Percentiles rank a stretch among this genome's conserved stretches.
These are phyloP conservation scores for Lasiosphaeris hirsuta DNA, from an alignment of 495 filamentous ascomycete genomes.

Conservation along the genomic window DNA sequence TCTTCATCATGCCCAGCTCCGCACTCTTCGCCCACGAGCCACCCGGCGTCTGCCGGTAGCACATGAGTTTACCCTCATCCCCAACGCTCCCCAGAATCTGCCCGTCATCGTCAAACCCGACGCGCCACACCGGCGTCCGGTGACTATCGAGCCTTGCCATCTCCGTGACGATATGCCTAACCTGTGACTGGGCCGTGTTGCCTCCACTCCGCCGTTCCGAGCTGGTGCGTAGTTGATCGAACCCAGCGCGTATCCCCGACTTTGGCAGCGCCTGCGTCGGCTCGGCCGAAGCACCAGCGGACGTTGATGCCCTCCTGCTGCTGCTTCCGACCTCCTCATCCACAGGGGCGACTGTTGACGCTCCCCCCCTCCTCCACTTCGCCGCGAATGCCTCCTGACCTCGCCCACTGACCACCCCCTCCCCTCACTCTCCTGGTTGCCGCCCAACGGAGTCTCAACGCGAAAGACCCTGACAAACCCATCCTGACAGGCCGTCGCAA, in stretches of 20 bases:
- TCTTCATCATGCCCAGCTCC: slow-evolving; percentile 52
- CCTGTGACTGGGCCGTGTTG: slow-evolving; percentile 37
- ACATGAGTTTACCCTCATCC: slow-evolving; percentile 58
- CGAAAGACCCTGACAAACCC: slow-evolving; percentile 83
- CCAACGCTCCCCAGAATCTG: slow-evolving; percentile 57
- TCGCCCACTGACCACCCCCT: slow-evolving; percentile 31
- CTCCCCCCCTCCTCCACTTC: slow-evolving; percentile 18
- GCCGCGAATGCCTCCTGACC: slow-evolving; percentile 27
- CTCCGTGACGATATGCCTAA: slow-evolving; percentile 45
- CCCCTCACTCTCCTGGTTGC: slow-evolving; percentile 18
- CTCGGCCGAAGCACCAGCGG: background rate
- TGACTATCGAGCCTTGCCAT: slow-evolving; percentile 53
- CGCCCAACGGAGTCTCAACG: slow-evolving; percentile 55
- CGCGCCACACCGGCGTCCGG: slow-evolving; percentile 57
- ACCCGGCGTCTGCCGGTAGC: slow-evolving; percentile 53
- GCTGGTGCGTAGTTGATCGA: slow-evolving; percentile 49
- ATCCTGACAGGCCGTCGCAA: slow-evolving; percentile 91
- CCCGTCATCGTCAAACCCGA: slow-evolving; percentile 59
- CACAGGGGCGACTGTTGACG: slow-evolving; percentile 8
- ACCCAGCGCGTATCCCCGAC: slow-evolving; percentile 57
- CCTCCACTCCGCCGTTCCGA: slow-evolving; percentile 30
- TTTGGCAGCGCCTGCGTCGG: slow-evolving; percentile 26
- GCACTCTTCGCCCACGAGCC: slow-evolving; percentile 54
- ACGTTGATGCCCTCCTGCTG: slow-evolving; percentile 7
- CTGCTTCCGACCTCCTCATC: slow-evolving; percentile 9